Conservation (phyloP, 257 asterid species). For the Scutellaria minor region DNA sequence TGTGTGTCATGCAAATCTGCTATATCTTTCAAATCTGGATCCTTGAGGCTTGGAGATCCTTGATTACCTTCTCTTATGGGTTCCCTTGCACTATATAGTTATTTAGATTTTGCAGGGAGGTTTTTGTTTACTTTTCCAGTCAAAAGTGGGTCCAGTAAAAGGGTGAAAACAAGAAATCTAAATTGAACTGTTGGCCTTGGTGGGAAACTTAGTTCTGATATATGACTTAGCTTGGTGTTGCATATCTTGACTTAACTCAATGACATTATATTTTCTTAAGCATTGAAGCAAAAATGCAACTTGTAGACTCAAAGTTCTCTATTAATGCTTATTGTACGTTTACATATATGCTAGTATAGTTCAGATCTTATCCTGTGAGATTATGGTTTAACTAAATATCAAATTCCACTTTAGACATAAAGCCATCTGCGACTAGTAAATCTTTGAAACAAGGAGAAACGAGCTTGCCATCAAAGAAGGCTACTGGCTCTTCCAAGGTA, state of each 20-base stretch:
- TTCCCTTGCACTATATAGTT: not conserved
- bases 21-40: not conserved
- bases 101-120: not conserved
- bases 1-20: not conserved
- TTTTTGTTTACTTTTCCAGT: not conserved
- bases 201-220: too few species aligned
- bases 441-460: slow-evolving; percentile 51
- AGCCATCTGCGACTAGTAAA: slow-evolving; percentile 50
- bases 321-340: not conserved
- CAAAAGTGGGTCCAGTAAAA: not conserved
- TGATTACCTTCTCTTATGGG: not conserved
- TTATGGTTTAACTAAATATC: slow-evolving; percentile 24
- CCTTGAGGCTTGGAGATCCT: not conserved
- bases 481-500: slow-evolving; percentile 67
- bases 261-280: not conserved
- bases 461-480: slow-evolving; percentile 46
- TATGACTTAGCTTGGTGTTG: slow-evolving; percentile 6
- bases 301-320: slow-evolving; percentile 2
- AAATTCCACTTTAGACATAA: slow-evolving; percentile 51
- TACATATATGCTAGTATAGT: slow-evolving; percentile 15
- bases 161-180: not conserved
- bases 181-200: too few species aligned
- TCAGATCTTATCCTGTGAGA: slow-evolving; percentile 26
- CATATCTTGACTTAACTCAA: not conserved
- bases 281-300: slow-evolving; percentile 19